Evolutionary conservation across 1,284 basidiomycete genomes (phyloP).

Genomic region (Pseudozyma hubeiensis): DNA sequence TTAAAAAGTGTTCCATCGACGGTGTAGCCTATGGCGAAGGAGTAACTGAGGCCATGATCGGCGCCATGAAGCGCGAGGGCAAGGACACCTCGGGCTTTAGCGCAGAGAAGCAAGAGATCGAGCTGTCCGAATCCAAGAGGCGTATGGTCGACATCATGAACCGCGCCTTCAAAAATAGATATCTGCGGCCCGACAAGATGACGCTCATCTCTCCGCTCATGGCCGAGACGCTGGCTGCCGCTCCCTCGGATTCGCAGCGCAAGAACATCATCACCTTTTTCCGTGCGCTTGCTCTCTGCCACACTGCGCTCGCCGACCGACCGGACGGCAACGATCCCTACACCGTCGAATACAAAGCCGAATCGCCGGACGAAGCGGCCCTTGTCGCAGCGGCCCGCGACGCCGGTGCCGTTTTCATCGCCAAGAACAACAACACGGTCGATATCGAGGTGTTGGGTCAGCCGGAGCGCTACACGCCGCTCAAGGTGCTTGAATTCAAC

Average conservation of each 20-base stretch:
- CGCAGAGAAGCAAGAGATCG: conserved; percentile 71
- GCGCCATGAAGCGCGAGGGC: conserved; percentile 86
- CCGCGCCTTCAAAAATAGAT: conserved; percentile 87
- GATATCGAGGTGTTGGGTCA: conserved; percentile 93
- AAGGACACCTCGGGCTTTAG: conserved; percentile 75
- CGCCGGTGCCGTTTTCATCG: conserved; percentile 89
- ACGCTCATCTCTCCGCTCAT: conserved; percentile 89
- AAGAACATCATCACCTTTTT: conserved; percentile 84
- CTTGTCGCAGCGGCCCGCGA: conserved; percentile 91
- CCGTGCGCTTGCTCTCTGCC: conserved; percentile 86
- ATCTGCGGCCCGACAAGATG: conserved; percentile 81
- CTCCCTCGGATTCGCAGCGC: conserved; percentile 74
- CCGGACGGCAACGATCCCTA: conserved; percentile 73
- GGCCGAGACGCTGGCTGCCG: conserved; percentile 79
- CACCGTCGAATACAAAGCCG: conserved; percentile 89
- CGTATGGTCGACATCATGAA: conserved; percentile 83
- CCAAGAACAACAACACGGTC: conserved; percentile 78
- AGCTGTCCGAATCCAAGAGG: conserved; percentile 77
- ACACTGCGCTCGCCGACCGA: conserved; percentile 80
- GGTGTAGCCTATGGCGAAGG: conserved; percentile 91
- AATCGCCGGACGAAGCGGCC: conserved; percentile 94
- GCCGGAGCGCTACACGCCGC: conserved; percentile 81
- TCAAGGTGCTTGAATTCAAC: conserved; percentile 92
- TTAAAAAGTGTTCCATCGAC: conserved; percentile 91
- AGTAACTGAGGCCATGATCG: conserved; percentile 92